Conservation (phyloP, 345 rosid species). For the Lenwebbia sp. region DNA sequence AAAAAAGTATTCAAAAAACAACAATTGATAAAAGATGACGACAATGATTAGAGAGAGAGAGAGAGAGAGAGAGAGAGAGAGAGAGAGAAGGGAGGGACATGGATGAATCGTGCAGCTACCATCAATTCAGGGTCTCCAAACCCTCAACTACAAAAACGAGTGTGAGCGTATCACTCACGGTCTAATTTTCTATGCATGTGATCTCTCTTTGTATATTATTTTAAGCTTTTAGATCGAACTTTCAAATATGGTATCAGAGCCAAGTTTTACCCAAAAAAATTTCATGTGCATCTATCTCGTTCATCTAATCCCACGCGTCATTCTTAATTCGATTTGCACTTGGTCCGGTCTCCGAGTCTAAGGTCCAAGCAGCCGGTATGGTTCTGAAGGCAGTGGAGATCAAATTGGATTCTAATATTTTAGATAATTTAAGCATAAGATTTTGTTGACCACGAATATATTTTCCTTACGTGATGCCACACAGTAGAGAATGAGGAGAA, state of each 20-base stretch:
- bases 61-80: too few relatives aligned
- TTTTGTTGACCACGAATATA: background rate
- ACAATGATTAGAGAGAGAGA: too few relatives aligned
- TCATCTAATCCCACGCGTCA: background rate
- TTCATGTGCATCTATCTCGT: background rate
- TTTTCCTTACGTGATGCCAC: background rate
- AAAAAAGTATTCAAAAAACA: too few relatives aligned
- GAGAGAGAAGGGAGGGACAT: too few relatives aligned
- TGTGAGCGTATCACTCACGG: too few relatives aligned
- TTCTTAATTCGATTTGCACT: background rate
- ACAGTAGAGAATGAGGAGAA: background rate
- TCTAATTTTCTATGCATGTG: too few relatives aligned
- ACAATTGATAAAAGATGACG: too few relatives aligned
- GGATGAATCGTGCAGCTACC: too few relatives aligned
- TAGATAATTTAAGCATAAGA: background rate
- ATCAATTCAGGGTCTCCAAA: too few relatives aligned
- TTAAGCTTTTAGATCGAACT: too few relatives aligned
- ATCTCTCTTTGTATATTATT: too few relatives aligned
- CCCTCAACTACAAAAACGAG: too few relatives aligned
- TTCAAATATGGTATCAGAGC: background rate
- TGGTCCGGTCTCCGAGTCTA: background rate
- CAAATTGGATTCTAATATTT: background rate
- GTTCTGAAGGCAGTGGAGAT: background rate
- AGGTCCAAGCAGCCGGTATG: background rate
- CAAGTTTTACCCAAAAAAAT: rapidly evolving